Conservation (phyloP, 257 asterid species). For the Solanum tarapatanum region DNA sequence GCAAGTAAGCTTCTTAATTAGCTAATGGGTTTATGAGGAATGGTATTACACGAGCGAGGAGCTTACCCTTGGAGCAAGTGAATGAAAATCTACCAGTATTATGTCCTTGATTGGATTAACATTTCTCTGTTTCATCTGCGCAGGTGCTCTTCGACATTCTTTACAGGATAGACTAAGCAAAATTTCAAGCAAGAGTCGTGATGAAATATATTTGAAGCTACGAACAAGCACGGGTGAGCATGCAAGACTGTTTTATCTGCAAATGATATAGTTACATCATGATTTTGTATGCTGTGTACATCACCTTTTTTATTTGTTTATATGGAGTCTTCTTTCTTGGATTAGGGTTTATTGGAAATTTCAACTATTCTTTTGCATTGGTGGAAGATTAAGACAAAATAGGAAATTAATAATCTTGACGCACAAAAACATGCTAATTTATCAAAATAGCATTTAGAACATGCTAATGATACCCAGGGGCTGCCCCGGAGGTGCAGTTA, state of each 20-base stretch:
- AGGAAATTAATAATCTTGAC: neutral
- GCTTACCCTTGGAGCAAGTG: neutral
- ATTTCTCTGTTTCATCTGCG: neutral
- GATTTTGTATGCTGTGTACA: neutral
- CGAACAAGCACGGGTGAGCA: conserved; percentile 90
- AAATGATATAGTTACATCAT: neutral
- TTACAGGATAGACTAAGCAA: conserved; percentile 86
- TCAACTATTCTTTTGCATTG: neutral
- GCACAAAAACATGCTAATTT: neutral
- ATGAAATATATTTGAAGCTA: conserved; percentile 85
- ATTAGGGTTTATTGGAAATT: neutral
- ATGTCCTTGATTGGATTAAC: neutral
- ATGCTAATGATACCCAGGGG: neutral
- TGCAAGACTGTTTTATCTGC: neutral
- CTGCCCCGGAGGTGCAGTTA: neutral
- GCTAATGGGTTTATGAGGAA: neutral
- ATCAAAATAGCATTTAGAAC: neutral
- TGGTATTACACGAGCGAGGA: neutral
- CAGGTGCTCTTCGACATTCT: conserved; percentile 96
- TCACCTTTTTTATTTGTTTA: neutral
- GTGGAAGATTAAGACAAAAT: neutral
- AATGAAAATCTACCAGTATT: neutral
- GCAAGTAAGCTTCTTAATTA: conserved; percentile 43
- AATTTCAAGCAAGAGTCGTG: conserved; percentile 75
- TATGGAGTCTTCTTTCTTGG: neutral